These are phyloP conservation scores for Allantophomopsis lycopodina DNA, from an alignment of 2,329 filamentous ascomycete genomes.

Conservation along the genomic window DNA sequence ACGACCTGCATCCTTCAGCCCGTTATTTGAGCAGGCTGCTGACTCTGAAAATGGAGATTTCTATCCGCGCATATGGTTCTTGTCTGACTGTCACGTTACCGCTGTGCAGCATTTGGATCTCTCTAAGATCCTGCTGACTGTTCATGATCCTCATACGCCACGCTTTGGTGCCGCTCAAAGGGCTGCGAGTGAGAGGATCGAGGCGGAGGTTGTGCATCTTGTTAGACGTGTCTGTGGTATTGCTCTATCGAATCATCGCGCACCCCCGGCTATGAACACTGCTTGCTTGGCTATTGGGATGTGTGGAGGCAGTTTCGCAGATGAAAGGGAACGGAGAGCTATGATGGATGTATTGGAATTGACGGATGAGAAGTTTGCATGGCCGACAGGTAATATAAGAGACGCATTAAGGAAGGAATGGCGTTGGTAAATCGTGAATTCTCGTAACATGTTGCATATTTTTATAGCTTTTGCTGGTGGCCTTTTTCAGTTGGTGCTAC, in stretches of 20 bases:
- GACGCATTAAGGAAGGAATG: conserved; percentile 17
- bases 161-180: conserved; percentile 6
- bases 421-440: conserved; percentile 10
- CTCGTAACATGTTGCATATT: no score
- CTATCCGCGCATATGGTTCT: conserved; percentile 10
- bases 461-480: no score
- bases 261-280: conserved; percentile 16
- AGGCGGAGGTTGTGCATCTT: conserved; percentile 7
- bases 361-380: conserved; percentile 16
- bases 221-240: conserved; percentile 9
- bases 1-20: conserved; percentile 9
- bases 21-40: conserved; percentile 6
- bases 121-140: conserved; percentile 21
- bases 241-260: conserved; percentile 8
- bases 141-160: conserved; percentile 22
- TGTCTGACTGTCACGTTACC: conserved; percentile 16
- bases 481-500: no score
- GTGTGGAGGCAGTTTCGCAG: conserved; percentile 19
- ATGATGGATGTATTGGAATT: conserved; percentile 14
- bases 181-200: conserved; percentile 4
- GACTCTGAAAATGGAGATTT: conserved; percentile 1
- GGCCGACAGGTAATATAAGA: conserved; percentile 20
- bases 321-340: conserved; percentile 14
- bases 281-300: conserved; percentile 18
- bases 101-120: conserved; percentile 26